Conservation (phyloP, 371 early-diverging fungal genomes). For the Circinella umbellata region DNA sequence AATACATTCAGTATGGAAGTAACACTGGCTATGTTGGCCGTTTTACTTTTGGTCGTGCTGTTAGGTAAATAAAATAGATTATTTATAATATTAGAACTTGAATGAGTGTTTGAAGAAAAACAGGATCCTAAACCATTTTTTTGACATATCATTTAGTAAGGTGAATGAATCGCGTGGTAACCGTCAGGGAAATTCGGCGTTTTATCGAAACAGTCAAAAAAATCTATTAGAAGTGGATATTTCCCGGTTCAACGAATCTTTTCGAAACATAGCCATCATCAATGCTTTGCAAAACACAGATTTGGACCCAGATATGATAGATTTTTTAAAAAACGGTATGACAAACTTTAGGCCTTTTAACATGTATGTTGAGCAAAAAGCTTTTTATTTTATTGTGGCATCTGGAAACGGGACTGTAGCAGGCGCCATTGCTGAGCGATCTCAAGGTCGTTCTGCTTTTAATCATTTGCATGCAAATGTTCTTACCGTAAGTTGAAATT, state of each 20-base stretch:
- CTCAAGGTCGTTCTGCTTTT: conserved; percentile 27
- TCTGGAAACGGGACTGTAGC: conserved; percentile 51
- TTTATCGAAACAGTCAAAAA: conserved; percentile 28
- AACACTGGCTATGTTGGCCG: conserved; percentile 50
- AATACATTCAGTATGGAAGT: conserved; percentile 23
- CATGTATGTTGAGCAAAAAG: conserved; percentile 10
- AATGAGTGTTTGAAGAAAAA: background rate
- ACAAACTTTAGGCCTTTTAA: background rate
- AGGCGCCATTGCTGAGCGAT: conserved; percentile 26
- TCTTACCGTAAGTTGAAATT: conserved; percentile 36
- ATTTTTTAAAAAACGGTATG: conserved; percentile 2
- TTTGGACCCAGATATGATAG: conserved; percentile 5
- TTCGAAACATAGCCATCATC: background rate
- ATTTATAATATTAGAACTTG: background rate
- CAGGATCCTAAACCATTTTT: background rate
- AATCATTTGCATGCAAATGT: conserved; percentile 56
- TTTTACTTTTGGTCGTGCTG: conserved; percentile 41
- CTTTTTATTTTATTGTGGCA: conserved; percentile 46
- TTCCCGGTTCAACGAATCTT: conserved; percentile 1
- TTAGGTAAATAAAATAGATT: conserved; percentile 17
- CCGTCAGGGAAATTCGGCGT: conserved; percentile 60
- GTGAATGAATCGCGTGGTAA: conserved; percentile 72
- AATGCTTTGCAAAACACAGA: background rate
- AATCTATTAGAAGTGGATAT: conserved; percentile 24
- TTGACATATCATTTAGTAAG: conserved; percentile 26